Evolutionary conservation across 139 green algal species (phyloP), one percentile per base, ranked within the genome.

Genomic region (Chlamydomonas eustigma): DNA sequence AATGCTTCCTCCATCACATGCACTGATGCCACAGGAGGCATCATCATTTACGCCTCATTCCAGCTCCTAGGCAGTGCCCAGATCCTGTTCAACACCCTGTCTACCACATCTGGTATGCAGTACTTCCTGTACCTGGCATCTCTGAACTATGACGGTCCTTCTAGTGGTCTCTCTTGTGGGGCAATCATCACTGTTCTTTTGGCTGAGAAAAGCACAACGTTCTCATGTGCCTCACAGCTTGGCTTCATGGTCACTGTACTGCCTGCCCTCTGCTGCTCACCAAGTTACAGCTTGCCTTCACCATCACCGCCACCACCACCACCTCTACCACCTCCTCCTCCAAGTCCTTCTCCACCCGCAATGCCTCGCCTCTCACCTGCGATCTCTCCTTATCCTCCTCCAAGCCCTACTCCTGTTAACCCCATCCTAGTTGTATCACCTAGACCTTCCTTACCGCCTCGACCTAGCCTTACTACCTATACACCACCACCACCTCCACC

Each of bases 11-110:
- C 25, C 58, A 70, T 70, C 6, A 28, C 5, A 24, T 70, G 58
- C 58, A 22, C 58, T 28, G 58, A 70, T 28, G 58, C 34, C 25
- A 8, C 6, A 6, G 58, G 58, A 24, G 18, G 58, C 58, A 6
- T 70, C 5, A 5, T 70, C 58, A 32, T 70, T 28, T 28, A 70
- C 25, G 8, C 34, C 58, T 70, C 58, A 70, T 70, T 34, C 58
- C 44, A 18, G 12, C 18, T 58, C 12, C 44, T 28, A 18, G 44
- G 12, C 12, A 18, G 18, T 58, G 44, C 12, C 12, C 12, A 58
- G 44, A 12, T 12, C 12, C 44, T 58, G 44, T 58, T 28, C 44
- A 22, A 28, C 6, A 58, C 44, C 18, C 12, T 58, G 44, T 28
- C 18, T 58, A 28, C 44, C 44, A 28, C 44, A 58, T 58, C 18